phyloP scores from a whole-genome alignment of 208 protist genomes.

The Vickermania ingenoplastis region DNA sequence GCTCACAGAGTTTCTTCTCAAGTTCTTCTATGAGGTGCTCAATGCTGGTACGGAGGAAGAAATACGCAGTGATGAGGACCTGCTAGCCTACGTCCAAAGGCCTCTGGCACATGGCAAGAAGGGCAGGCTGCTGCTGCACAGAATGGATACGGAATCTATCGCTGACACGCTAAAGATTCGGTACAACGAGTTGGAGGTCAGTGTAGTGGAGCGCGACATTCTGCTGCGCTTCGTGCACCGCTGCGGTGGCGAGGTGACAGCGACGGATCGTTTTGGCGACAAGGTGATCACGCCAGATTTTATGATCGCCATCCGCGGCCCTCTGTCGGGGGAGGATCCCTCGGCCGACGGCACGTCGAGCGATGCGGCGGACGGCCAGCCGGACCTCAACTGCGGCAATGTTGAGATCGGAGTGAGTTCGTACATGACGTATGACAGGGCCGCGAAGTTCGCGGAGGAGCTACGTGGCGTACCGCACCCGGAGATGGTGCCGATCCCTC shows the following conservation, averaged over 20 bases:
- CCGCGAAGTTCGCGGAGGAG: constrained; percentile 36
- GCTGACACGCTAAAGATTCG: constrained; percentile 44
- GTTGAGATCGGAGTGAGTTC: constrained; percentile 52
- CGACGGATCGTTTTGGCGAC: constrained; percentile 49
- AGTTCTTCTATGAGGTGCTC: constrained; percentile 55
- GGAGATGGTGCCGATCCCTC: constrained; percentile 26
- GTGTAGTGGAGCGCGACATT: constrained; percentile 28
- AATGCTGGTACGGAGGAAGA: constrained; percentile 19
- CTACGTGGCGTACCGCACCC: constrained; percentile 26
- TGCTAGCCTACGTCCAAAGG: constrained; percentile 43
- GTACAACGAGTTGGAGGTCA: constrained; percentile 30
- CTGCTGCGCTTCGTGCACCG: constrained; percentile 52
- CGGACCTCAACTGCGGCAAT: constrained; percentile 27
- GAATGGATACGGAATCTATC: constrained; percentile 35
- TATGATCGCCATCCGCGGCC: constrained; percentile 38
- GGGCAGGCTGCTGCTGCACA: constrained; percentile 27
- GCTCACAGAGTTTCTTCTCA: constrained; percentile 56
- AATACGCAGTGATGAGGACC: constrained; percentile 13
- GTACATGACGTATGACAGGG: constrained; percentile 53
- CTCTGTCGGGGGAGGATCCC: constrained; percentile 15
- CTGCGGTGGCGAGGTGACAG: constrained; percentile 53
- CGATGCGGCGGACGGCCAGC: too few relatives aligned
- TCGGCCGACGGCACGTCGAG: background rate
- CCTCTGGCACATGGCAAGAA: constrained; percentile 4
- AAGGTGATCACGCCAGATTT: constrained; percentile 56